Evolutionary conservation across 805 yeast genomes (phyloP), one percentile per base, ranked within the genome.

Genomic region (Wickerhamiella cacticola): DNA sequence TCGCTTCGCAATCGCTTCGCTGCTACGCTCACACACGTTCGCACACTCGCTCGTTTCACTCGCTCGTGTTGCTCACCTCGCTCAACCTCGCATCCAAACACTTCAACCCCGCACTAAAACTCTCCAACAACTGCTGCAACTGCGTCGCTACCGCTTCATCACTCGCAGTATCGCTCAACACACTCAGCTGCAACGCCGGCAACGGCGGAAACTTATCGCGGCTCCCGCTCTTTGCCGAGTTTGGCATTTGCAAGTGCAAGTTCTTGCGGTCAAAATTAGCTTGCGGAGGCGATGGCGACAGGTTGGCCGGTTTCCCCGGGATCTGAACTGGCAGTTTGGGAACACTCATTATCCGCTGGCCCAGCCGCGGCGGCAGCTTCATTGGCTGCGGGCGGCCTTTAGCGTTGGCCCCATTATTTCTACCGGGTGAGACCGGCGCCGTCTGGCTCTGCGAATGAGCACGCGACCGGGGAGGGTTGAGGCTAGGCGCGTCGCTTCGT

Each of bases 81-180:
- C 22, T 15, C 24, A 46, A 35, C 19, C 24, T 47, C 45, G 31
- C 50, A 31, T 34, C 36, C 25, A 46, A 45, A 25, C 46, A 36
- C 38, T 46, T 16, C 16, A 56, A 33, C 2, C 60, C 59, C 9
- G 48, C 48, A 28, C 59, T 58, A 48, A 63, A 61, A 7, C 62
- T 55, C 12, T 48, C 54, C 18, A 68, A 53, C 35, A 68, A 54
- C 26, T 50, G 50, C 21, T 56, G 58, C 34, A 68, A 54, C 44
- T 67, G 68, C 12, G 54, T 55, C 16, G 60, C 53, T 6, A 66
- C 58, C 12, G 56, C 57, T 5, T 55, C 55, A 39, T 59, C 55
- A 2, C 70, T 66, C 6, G 69, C 61, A 31, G 62, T 56, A 51
- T 69, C 71, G 41, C 65, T 52, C 52, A 69, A 53, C 45, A 66